A percentile compares a stretch with the other conserved stretches of the same genome.
These are phyloP conservation scores for Fusarium newnesense DNA, from an alignment of 2,329 filamentous ascomycete genomes.

Conservation along the genomic window DNA sequence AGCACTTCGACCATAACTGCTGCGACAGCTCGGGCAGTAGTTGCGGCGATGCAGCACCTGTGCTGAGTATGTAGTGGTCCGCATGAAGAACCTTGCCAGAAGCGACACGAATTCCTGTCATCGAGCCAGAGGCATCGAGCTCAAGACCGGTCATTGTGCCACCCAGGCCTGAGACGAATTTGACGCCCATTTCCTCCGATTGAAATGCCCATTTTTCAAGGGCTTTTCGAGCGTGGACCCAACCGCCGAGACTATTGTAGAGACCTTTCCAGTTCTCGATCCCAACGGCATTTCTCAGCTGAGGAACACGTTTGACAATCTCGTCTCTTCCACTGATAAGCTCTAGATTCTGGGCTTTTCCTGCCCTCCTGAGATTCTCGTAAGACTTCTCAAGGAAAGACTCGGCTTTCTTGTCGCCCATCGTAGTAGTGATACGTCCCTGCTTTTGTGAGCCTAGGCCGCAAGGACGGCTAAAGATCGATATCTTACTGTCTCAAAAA, in stretches of 20 bases:
- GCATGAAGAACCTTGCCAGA: not conserved
- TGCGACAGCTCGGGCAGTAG: not conserved
- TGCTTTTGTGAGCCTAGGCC: not conserved
- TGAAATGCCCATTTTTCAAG: not conserved
- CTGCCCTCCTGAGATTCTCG: not conserved
- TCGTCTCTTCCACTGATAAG: not conserved
- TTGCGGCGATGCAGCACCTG: conserved; percentile 2
- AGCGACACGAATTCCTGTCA: not conserved
- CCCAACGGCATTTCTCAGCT: not conserved
- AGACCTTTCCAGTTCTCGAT: conserved; percentile 14
- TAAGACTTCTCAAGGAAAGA: not conserved
- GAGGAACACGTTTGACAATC: not conserved
- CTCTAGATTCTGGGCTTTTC: not conserved
- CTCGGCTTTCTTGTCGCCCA: not conserved
- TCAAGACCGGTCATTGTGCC: not conserved
- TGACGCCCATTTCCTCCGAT: not conserved
- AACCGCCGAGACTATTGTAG: conserved; percentile 1
- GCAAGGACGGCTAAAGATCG: fast-evolving
- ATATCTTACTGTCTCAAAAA: not conserved
- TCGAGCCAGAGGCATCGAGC: not conserved
- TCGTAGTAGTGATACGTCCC: conserved; percentile 5
- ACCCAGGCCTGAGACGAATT: not conserved
- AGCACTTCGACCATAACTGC: not conserved
- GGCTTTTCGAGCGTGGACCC: conserved; percentile 5
- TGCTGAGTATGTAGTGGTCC: conserved; percentile 7